A percentile compares a stretch with the other conserved stretches of the same genome.
Conservation (phyloP, 2,329 filamentous ascomycete species). For the Fusarium coicis region DNA sequence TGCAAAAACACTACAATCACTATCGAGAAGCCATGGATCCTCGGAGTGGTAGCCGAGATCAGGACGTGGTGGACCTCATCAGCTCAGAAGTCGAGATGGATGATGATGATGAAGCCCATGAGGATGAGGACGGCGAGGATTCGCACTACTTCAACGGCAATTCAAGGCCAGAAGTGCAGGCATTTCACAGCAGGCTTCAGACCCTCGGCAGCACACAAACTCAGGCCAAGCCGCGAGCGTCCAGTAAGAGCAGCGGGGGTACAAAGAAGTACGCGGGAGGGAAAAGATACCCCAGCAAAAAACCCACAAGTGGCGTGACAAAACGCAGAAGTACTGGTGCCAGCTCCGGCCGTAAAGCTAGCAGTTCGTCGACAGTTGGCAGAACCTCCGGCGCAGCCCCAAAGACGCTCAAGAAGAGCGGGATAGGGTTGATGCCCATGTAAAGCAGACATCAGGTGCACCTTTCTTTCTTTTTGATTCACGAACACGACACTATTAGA, state of each 20-base stretch:
- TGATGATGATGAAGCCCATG: constrained; percentile 48
- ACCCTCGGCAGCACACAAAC: constrained; percentile 43
- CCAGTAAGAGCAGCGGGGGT: constrained; percentile 42
- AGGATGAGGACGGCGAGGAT: constrained; percentile 52
- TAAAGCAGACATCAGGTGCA: constrained; percentile 32
- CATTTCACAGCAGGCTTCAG: constrained; percentile 49
- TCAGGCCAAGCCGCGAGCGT: constrained; percentile 43
- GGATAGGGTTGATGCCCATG: constrained; percentile 48
- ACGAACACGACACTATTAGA: constrained; percentile 7
- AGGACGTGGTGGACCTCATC: constrained; percentile 66
- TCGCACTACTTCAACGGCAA: constrained; percentile 60
- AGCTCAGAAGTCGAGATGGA: constrained; percentile 56
- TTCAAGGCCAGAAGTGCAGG: constrained; percentile 47
- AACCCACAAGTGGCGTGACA: constrained; percentile 43
- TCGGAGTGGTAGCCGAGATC: constrained; percentile 32
- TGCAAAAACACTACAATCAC: constrained; percentile 59
- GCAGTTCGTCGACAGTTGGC: constrained; percentile 43
- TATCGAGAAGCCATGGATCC: constrained; percentile 64
- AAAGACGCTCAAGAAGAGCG: constrained; percentile 49
- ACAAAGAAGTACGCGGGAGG: constrained; percentile 44
- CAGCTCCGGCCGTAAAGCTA: constrained; percentile 45
- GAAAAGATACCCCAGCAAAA: constrained; percentile 47
- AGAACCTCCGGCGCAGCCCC: constrained; percentile 34
- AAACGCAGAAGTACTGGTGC: constrained; percentile 47
- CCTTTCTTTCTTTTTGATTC: constrained; percentile 4